Conservation (phyloP, 148 eudicot genomes). For the Arbutus unedo region DNA sequence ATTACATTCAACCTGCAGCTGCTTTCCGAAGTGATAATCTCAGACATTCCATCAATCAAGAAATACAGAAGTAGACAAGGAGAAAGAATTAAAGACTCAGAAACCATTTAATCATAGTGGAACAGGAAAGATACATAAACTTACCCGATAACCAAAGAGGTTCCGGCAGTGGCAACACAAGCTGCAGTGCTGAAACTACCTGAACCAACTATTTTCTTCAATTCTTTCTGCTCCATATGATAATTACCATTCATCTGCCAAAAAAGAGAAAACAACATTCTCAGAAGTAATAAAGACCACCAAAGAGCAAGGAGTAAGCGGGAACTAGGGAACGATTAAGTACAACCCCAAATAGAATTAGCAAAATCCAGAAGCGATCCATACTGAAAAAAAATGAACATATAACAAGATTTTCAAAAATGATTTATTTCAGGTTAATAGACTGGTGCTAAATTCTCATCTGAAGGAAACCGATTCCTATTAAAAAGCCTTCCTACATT, state of each 20-base stretch:
- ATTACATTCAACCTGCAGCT: background rate
- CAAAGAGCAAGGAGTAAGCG: background rate
- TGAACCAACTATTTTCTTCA: constrained; percentile 59
- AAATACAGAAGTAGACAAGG: background rate
- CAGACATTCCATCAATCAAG: background rate
- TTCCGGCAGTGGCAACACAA: constrained; percentile 79
- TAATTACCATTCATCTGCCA: constrained; percentile 66
- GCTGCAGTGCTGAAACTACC: constrained; percentile 54
- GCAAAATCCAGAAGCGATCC: background rate
- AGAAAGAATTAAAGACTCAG: background rate
- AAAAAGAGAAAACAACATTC: constrained; percentile 19
- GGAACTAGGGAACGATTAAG: background rate
- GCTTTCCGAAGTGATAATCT: background rate
- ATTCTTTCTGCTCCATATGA: constrained; percentile 62
- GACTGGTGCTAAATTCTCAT: background rate
- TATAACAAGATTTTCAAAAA: background rate
- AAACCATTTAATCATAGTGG: background rate
- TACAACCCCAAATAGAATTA: no score
- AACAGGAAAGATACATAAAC: constrained; percentile 18
- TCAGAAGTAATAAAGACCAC: constrained; percentile 3
- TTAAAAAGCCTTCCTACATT: background rate
- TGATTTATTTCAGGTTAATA: background rate
- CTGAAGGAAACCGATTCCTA: background rate
- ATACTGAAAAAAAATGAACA: background rate
- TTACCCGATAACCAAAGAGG: constrained; percentile 72